phyloP scores from a whole-genome alignment of 768 basidiomycete genomes.

The Lactarius psammicola region DNA sequence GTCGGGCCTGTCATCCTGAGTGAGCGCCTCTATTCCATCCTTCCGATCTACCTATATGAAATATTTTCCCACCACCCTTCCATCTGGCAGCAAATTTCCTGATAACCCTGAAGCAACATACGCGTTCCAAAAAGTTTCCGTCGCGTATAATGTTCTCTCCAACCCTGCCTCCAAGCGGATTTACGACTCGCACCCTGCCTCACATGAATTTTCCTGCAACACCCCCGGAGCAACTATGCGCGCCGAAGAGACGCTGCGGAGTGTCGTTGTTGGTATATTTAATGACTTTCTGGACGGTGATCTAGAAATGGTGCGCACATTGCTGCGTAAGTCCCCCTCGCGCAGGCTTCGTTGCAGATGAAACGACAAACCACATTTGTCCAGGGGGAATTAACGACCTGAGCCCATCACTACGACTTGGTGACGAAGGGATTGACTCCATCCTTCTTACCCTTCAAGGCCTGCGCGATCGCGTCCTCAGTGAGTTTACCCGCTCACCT shows the following conservation, averaged over 20 bases:
- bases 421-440: slow-evolving; percentile 75
- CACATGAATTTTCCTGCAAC: slow-evolving; percentile 49
- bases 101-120: slow-evolving; percentile 71
- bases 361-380: slow-evolving; percentile 6
- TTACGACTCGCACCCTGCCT: slow-evolving; percentile 61
- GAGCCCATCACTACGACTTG: slow-evolving; percentile 72
- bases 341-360: slow-evolving; percentile 1
- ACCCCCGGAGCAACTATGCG: slow-evolving; percentile 49
- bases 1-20: slow-evolving; percentile 85
- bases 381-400: slow-evolving; percentile 75
- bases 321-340: slow-evolving; percentile 55
- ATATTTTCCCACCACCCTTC: not conserved
- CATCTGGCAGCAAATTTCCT: slow-evolving; percentile 66
- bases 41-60: not conserved
- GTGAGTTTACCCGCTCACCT: slow-evolving; percentile 42
- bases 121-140: slow-evolving; percentile 84
- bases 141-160: slow-evolving; percentile 79
- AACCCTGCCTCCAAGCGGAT: slow-evolving; percentile 63
- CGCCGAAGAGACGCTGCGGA: slow-evolving; percentile 79
- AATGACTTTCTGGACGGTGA: slow-evolving; percentile 85
- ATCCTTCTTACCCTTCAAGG: slow-evolving; percentile 67
- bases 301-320: slow-evolving; percentile 75
- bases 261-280: slow-evolving; percentile 71
- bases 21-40: slow-evolving; percentile 40
- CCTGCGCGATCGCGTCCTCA: slow-evolving; percentile 72